Conservation (phyloP, 257 asterid genomes). For the Ophiorrhiza pumila region DNA sequence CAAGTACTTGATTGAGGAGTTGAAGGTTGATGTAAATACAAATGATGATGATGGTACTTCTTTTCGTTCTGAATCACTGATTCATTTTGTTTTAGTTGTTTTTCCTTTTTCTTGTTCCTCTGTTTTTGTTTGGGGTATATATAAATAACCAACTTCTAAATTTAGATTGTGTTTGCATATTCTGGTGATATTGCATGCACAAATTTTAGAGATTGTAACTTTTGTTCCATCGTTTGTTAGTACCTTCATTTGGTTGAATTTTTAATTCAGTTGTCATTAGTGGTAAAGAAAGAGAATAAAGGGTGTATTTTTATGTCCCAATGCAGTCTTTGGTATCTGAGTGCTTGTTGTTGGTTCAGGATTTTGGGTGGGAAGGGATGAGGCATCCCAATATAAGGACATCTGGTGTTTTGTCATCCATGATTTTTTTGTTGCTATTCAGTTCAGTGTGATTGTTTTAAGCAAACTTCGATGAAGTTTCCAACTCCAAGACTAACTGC, state of each 20-base stretch:
- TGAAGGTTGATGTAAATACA: conserved; percentile 67
- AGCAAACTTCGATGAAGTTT: neutral
- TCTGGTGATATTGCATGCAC: neutral
- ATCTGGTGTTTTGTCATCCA: neutral
- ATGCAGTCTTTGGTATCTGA: neutral
- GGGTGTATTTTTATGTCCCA: neutral
- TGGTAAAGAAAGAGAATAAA: neutral
- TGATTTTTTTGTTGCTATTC: neutral
- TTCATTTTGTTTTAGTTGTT: neutral
- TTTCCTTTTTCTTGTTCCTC: neutral
- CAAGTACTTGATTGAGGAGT: conserved; percentile 83
- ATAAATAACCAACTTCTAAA: neutral
- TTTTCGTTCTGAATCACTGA: neutral
- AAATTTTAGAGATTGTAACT: neutral
- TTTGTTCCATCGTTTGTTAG: neutral
- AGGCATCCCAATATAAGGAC: neutral
- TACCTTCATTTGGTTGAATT: neutral
- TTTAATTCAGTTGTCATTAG: no score
- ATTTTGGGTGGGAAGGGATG: neutral
- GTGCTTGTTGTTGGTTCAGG: neutral
- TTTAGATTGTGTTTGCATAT: neutral
- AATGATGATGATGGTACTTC: conserved; percentile 82
- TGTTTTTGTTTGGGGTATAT: neutral
- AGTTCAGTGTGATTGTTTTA: neutral
- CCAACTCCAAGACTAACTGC: neutral